phyloP scores from a whole-genome alignment of 1,284 basidiomycete genomes.

The Apiotrichum sp. region DNA sequence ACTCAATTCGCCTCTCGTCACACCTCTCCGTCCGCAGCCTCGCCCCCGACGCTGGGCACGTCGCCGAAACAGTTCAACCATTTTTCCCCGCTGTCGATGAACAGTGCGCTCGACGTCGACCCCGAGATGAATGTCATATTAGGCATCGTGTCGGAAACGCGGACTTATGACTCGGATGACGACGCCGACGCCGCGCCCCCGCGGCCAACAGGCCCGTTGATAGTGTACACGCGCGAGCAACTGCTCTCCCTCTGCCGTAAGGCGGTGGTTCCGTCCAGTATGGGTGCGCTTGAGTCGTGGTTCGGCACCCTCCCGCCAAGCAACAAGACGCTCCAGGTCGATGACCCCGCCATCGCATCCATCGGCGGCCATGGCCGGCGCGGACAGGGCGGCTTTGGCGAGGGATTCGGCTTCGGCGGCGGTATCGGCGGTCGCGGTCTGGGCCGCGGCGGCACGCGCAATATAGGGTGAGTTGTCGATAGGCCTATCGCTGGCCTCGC shows the following conservation, averaged over 20 bases:
- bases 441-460: slow-evolving; percentile 22
- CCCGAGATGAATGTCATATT: slow-evolving; percentile 26
- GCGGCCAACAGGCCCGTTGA: slow-evolving; percentile 6
- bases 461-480: slow-evolving; percentile 25
- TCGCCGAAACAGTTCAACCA: slow-evolving; percentile 35
- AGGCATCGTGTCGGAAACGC: slow-evolving; percentile 10
- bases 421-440: slow-evolving; percentile 32
- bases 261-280: not conserved
- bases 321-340: slow-evolving; percentile 8
- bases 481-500: no score
- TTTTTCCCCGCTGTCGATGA: slow-evolving; percentile 32
- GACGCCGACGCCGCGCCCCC: not conserved
- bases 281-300: slow-evolving; percentile 15
- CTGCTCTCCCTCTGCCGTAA: slow-evolving; percentile 9
- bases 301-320: slow-evolving; percentile 5
- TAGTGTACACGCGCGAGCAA: slow-evolving; percentile 12
- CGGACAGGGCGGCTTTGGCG: slow-evolving; percentile 31
- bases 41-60: slow-evolving; percentile 14
- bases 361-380: slow-evolving; percentile 25
- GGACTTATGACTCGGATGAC: not conserved
- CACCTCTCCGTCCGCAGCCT: slow-evolving; percentile 3
- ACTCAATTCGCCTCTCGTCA: not conserved
- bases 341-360: slow-evolving; percentile 41
- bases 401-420: slow-evolving; percentile 43
- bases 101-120: slow-evolving; percentile 23